These are phyloP conservation scores for Solanum hybrid DNA, from an alignment of 305 asterid species.

Conservation along the genomic window DNA sequence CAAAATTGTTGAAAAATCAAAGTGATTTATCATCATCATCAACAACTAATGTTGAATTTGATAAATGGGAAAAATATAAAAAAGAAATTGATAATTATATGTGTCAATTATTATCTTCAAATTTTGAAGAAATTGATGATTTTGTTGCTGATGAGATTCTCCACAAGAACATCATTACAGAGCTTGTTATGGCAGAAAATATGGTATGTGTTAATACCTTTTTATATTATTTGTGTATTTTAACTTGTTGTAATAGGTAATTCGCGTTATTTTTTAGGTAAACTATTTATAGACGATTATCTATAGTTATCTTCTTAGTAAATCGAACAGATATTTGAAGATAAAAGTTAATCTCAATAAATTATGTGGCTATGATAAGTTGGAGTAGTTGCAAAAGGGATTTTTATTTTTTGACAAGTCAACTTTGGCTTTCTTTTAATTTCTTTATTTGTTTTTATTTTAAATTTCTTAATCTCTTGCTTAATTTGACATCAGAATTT, in stretches of 20 bases:
- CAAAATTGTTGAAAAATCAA: conserved; percentile 3
- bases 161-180: conserved; percentile 5
- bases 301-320: too few relatives aligned
- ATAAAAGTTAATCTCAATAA: neutral
- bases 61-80: conserved; percentile 36
- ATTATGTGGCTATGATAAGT: conserved; percentile 8
- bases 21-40: conserved; percentile 27
- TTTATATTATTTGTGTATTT: neutral
- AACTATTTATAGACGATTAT: neutral
- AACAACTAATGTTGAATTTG: conserved; percentile 16
- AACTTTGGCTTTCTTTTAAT: conserved; percentile 2
- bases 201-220: conserved; percentile 18
- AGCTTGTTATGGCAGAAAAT: conserved; percentile 20
- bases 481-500: neutral
- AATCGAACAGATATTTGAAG: neutral
- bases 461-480: neutral
- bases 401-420: neutral
- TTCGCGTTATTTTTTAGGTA: too few relatives aligned
- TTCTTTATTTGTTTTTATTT: neutral
- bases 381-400: neutral
- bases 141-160: conserved; percentile 11
- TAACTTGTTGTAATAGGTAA: neutral
- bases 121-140: conserved; percentile 20
- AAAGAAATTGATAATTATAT: conserved; percentile 35
- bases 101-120: conserved; percentile 25